These are phyloP conservation scores for Apophysomyces elegans DNA, from an alignment of 371 early-diverging fungal genomes.

Conservation along the genomic window DNA sequence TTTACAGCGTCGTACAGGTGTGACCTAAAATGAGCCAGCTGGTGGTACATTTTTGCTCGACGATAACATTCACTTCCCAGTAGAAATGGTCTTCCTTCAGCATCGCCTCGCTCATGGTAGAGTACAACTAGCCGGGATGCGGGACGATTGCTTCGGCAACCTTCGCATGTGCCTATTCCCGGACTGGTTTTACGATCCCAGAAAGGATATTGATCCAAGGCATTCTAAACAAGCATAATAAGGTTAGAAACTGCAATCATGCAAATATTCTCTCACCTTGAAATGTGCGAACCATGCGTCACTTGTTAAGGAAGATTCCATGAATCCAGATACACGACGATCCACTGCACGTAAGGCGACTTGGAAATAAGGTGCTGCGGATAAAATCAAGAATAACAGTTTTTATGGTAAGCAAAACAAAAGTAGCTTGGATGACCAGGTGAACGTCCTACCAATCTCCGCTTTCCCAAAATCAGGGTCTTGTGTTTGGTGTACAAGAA, in stretches of 20 bases:
- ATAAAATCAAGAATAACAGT: slow-evolving; percentile 1
- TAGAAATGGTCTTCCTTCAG: slow-evolving; percentile 11
- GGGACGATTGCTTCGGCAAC: slow-evolving; percentile 23
- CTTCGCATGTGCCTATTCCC: slow-evolving; percentile 17
- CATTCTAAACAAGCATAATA: slow-evolving; percentile 12
- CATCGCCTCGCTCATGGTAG: slow-evolving; percentile 10
- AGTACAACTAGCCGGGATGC: slow-evolving; percentile 15
- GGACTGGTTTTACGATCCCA: slow-evolving; percentile 4
- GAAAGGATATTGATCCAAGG: slow-evolving; percentile 23
- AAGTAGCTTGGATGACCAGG: too few relatives aligned
- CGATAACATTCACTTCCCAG: slow-evolving; percentile 28
- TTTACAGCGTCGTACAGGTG: slow-evolving; percentile 20
- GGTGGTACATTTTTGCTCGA: slow-evolving; percentile 27
- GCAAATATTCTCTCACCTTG: slow-evolving; percentile 17
- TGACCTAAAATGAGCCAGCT: slow-evolving; percentile 26
- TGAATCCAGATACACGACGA: slow-evolving; percentile 19
- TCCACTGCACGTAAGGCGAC: slow-evolving; percentile 21
- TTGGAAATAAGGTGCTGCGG: slow-evolving; percentile 18
- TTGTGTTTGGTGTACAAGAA: slow-evolving; percentile 16
- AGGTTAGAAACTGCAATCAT: background rate
- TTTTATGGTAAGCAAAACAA: slow-evolving; percentile 6
- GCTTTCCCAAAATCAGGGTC: slow-evolving; percentile 14
- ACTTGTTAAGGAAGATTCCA: slow-evolving; percentile 21
- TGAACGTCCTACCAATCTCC: background rate
- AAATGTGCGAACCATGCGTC: slow-evolving; percentile 29